Base-by-base conservation (phyloP, 192 early-diverging fungal species). In the Dissophora ornata region DNA sequence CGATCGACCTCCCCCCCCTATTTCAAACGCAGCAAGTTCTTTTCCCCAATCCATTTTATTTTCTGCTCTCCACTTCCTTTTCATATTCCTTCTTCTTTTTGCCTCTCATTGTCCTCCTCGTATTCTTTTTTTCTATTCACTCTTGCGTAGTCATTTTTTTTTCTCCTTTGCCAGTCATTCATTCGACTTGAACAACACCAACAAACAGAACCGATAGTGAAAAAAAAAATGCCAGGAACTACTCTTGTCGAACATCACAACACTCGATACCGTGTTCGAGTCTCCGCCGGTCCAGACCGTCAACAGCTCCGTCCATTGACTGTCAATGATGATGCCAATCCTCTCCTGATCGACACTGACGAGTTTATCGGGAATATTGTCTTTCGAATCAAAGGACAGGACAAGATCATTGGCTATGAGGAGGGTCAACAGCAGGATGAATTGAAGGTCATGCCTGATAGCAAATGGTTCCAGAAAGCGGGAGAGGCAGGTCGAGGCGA, bases 321-420 rank as follows among this genome's bases (percentile, higher is more conserved):
- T 10, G 51, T 49, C 41, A 67, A 75, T 32, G 63, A 75, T 41
- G 63, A 67, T 52, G 40, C 71, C 0, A 45, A 61, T 18, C 71
- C 71, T 11, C 11, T 67, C 2, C 3, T 54, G 24, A 56, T 75
- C 42, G 50, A 75, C 0, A 38, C 71, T 1, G 63, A 75, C 22
- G 71, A 75, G n/a, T 75, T 75, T 49, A 42, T 41, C 15, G 71
- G 71, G 1, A 62, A 75, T 28, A 32, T 75, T 2, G 19, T 42
- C 1, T 55, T 61, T 24, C 34, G 63, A 32, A 48, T 75, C 45
- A 59, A 47, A 25, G 71, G 57, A 0, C 63, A 54, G 25, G 52
- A 67, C 13, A 47, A 57, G 21, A 61, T 65, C 16, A 26, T 36
- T 2, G 71, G 71, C 18, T 75, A 75, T 30, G 33, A 53, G 10